Evolutionary conservation across 768 basidiomycete genomes (phyloP), one percentile per base, ranked within the genome.

Genomic region (Coprinellus micaceus): DNA sequence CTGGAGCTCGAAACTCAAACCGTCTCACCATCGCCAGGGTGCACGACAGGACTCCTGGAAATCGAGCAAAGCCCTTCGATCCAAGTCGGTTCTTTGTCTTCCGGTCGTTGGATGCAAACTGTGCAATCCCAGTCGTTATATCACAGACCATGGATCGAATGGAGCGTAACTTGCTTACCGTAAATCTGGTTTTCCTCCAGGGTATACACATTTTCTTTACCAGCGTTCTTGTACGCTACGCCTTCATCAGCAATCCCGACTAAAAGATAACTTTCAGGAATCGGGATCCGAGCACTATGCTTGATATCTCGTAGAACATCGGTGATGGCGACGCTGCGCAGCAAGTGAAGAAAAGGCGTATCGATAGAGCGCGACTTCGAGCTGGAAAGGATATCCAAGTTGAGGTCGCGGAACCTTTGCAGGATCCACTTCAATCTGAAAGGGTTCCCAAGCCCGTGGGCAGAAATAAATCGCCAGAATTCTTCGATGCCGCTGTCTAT

Each of bases 221-320:
- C 84, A n/a, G 67, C 71, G 7, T 66, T 59, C 41, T 64, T 66
- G 59, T 89, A 89, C 0, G 84, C 82, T 0, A 85, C 82, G 0
- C 89, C 89, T 69, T 93, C 89, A 62, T 94, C 92, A 2, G 89
- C 87, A 9, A 94, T 80, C 1, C 93, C 92, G 11, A 92, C 88
- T 1, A 94, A 76, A 25, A 84, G 75, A 57, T 83, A 83, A 58
- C 84, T 85, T 0, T 83, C 71, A 0, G 85, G 85, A 10, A 94
- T 78, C 3, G 78, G 82, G 25, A 94, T 88, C 9, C 89, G 77
- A 0, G 91, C 91, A 37, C 77, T 73, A 61, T 89, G 83, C 62
- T 93, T 93, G 63, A 94, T 82, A 40, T 83, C 82, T 4, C 89
- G 79, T 39, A 94, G 69, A 11, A 88, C 80, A 58, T 83, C 81